Base-by-base conservation (phyloP, 148 eudicot genomes). In the Heliosperma pusillum region DNA sequence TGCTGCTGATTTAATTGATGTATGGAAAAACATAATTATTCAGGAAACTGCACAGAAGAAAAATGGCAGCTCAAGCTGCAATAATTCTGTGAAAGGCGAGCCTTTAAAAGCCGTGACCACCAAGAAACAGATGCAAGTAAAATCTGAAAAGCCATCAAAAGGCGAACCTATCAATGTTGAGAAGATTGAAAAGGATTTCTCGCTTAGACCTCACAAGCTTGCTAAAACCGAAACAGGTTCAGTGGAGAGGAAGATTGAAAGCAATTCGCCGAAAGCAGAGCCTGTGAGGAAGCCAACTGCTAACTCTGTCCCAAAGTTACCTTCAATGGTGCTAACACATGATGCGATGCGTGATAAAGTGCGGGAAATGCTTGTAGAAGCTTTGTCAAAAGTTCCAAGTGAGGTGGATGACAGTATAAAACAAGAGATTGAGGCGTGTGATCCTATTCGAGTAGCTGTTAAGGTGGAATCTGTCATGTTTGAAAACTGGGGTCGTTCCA, bases 21-120 rank as follows among this genome's bases (percentile, higher is more conserved):
- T 80, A 59, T 90, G 96, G 96, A 90, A 87, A 79, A 80, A 70
- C 45, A 83, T 90, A 68, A 84, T 88, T 53, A 81, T 87, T 27
- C 80, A 86, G 71, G 88, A 88, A 77, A 80, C 89, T 42, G 25
- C 62, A 10, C 86, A 72, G 60, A 89, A 83, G 84, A 87, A 82
- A 80, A 87, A 83, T 69, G 89, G 84, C 0, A 83, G 33, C 47
- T 70, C 80, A 29, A 77, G 60, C 25, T 64, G 60, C 71, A 78
- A 78, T 42, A 78, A 57, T 24, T 47, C 83, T 12, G 69, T 70
- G 21, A 82, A 85, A 74, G 75, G 67, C 22, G 85, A 87, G 65
- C 21, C 76, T 72, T 66, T 72, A 13, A 66, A 74, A 53, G 59
- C 75, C 36, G 82, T 63, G 27, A 62, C 24, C 71, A 76, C 69